These are phyloP conservation scores for Carpinus viminea DNA, from an alignment of 306 rosid species.

Conservation along the genomic window DNA sequence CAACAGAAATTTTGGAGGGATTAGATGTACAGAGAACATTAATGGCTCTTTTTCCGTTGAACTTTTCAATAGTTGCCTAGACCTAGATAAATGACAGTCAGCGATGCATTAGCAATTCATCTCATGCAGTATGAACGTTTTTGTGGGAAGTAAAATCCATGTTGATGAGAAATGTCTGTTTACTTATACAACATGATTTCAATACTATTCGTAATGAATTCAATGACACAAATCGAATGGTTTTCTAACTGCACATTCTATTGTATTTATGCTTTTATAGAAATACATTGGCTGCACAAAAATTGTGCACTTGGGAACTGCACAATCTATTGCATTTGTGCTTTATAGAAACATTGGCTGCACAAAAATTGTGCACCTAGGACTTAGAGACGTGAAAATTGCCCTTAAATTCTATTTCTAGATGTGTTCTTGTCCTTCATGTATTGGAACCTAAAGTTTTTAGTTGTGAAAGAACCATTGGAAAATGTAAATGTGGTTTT, in stretches of 20 bases:
- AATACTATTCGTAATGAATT: no score
- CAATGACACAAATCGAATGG: neutral
- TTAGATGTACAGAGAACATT: slow-evolving; percentile 87
- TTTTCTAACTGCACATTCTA: neutral
- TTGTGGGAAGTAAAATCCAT: neutral
- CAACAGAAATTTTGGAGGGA: slow-evolving; percentile 92
- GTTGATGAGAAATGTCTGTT: neutral
- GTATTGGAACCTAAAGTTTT: neutral
- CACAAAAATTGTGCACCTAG: neutral
- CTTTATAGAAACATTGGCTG: no score
- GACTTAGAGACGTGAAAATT: neutral
- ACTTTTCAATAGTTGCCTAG: slow-evolving; percentile 71
- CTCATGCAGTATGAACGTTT: slow-evolving; percentile 74
- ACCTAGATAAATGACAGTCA: slow-evolving; percentile 77
- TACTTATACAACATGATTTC: no score
- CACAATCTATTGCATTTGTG: no score
- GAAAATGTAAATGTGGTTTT: neutral
- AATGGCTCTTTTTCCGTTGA: slow-evolving; percentile 60
- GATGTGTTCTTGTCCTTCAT: neutral
- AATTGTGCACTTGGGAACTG: no score
- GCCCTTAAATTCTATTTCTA: neutral
- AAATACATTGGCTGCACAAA: neutral
- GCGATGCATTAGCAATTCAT: slow-evolving; percentile 84
- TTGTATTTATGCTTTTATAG: neutral
- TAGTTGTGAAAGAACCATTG: neutral